Percentiles rank a stretch among this genome's conserved stretches.
These are phyloP conservation scores for Vicia villosa DNA, from an alignment of 306 rosid species.

Conservation along the genomic window DNA sequence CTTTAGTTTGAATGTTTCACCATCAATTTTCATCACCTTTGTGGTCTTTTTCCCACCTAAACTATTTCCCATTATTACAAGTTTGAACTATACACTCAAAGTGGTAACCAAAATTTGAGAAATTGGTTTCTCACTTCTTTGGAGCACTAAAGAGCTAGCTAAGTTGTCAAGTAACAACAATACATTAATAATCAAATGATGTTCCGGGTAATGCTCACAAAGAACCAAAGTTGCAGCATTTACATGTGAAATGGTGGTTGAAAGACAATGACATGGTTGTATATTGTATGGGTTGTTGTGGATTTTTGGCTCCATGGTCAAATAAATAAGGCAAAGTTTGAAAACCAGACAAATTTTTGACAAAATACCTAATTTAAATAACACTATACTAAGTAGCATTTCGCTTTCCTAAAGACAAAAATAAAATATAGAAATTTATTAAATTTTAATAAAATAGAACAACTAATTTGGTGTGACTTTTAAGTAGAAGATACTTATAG, in stretches of 20 bases:
- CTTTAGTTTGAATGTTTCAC: conserved; percentile 72
- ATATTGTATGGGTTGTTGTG: conserved; percentile 40
- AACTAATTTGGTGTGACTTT: background rate
- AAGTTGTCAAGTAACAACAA: conserved; percentile 7
- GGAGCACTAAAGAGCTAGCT: conserved; percentile 3
- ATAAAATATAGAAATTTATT: background rate
- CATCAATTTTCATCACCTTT: conserved; percentile 82
- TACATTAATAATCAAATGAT: background rate
- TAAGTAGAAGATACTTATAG: background rate
- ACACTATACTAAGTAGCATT: conserved; percentile 36
- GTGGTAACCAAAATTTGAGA: background rate
- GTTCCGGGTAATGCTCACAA: conserved; percentile 27
- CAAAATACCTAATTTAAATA: conserved; percentile 17
- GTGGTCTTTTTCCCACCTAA: conserved; percentile 69
- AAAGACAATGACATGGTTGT: conserved; percentile 37
- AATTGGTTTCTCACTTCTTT: background rate
- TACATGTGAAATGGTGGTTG: conserved; percentile 40
- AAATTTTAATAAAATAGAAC: background rate
- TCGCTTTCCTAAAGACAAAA: background rate
- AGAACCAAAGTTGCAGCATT: conserved; percentile 24
- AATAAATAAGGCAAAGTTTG: conserved; percentile 65
- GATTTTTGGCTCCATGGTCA: conserved; percentile 50
- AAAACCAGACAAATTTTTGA: conserved; percentile 34
- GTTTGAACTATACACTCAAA: background rate
- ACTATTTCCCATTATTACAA: conserved; percentile 66